Evolutionary conservation across 169 alveolate genomes (phyloP).

Genomic region (Plasmodium vinckei): DNA sequence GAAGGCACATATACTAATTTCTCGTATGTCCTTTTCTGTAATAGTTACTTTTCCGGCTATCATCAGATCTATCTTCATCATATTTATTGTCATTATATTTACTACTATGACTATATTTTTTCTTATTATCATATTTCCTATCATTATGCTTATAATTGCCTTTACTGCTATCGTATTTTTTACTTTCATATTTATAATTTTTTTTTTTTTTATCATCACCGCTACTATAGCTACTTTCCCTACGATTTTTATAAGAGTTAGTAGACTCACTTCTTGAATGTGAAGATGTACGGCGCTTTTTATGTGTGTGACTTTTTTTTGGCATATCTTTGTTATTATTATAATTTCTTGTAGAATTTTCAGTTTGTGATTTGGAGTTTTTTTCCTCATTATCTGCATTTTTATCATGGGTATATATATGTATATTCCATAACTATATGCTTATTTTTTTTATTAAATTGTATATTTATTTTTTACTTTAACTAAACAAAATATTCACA

Average conservation of each 20-base stretch:
- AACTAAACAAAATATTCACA: no score
- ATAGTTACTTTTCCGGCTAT: constrained; percentile 1
- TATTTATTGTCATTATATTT: constrained; percentile 7
- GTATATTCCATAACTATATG: no score
- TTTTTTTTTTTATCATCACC: constrained; percentile 5
- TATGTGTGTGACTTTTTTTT: not conserved
- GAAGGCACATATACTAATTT: no score
- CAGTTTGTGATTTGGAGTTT: not conserved
- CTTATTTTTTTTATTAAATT: no score
- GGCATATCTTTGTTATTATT: constrained; percentile 10
- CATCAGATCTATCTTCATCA: constrained; percentile 4
- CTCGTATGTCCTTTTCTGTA: not conserved
- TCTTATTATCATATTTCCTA: not conserved
- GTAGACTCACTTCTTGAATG: constrained; percentile 26
- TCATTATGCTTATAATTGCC: constrained; percentile 11
- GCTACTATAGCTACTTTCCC: not conserved
- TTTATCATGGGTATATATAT: constrained; percentile 2
- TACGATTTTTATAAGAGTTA: not conserved
- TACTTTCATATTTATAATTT: not conserved
- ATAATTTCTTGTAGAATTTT: constrained; percentile 8
- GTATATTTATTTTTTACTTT: no score
- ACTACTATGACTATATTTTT: not conserved
- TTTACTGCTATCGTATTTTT: not conserved
- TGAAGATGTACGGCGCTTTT: constrained; percentile 8
- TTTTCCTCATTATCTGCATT: constrained; percentile 32